Percentiles rank a stretch among this genome's conserved stretches.
Evolutionary conservation across 129 eudicot genomes (phyloP).

Genomic region (Tanacetum coccineum): DNA sequence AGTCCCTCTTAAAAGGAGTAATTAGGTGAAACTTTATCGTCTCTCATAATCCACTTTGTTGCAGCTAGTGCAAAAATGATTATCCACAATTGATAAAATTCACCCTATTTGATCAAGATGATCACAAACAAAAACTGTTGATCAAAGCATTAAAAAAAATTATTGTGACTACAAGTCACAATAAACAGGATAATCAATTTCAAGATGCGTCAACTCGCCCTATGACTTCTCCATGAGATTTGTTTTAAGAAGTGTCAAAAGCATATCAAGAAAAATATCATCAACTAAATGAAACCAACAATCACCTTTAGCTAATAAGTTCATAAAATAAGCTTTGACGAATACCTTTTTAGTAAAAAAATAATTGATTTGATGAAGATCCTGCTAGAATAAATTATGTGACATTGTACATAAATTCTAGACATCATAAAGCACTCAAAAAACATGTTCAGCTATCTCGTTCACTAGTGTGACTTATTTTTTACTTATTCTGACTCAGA

Average conservation of each 20-base stretch:
- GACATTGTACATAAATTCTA: no score
- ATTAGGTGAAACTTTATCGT: not conserved
- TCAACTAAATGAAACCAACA: not conserved
- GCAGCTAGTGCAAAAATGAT: constrained; percentile 2
- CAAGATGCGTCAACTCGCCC: not conserved
- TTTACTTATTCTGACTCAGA: no score
- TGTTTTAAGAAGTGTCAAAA: not conserved
- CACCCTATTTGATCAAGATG: not conserved
- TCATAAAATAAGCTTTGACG: no score
- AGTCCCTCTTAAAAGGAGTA: not conserved
- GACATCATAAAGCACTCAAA: no score
- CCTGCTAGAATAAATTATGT: no score
- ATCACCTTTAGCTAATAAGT: not conserved
- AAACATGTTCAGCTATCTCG: no score
- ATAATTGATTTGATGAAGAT: no score
- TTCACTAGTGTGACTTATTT: no score
- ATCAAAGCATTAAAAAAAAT: not conserved
- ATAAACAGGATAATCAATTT: not conserved
- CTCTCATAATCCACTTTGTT: not conserved
- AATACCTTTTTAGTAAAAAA: no score
- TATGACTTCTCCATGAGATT: no score
- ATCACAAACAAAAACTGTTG: not conserved
- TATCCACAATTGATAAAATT: not conserved
- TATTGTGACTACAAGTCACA: not conserved
- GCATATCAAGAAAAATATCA: not conserved